Conservation (phyloP, 305 asterid species). For the Fraxinus dipetala region DNA sequence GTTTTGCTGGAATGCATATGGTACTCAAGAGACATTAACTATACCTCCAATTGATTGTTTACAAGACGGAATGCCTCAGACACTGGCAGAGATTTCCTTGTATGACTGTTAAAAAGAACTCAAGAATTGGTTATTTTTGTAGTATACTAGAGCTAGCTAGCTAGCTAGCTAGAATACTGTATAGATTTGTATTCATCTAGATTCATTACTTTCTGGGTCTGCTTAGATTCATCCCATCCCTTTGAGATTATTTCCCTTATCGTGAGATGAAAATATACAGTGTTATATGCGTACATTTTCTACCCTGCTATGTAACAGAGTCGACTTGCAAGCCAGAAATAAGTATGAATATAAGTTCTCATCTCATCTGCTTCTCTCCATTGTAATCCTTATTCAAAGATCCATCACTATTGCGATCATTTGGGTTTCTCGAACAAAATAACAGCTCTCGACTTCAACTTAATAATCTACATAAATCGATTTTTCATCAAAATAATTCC, state of each 20-base stretch:
- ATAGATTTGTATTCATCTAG: conserved; percentile 9
- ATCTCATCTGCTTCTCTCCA: not conserved
- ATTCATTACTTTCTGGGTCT: not conserved
- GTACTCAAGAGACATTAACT: conserved; percentile 73
- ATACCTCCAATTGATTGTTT: conserved; percentile 90
- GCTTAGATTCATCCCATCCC: conserved; percentile 50
- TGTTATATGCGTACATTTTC: conserved; percentile 1
- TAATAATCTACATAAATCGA: not conserved
- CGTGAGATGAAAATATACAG: conserved; percentile 46
- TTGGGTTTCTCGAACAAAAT: not conserved
- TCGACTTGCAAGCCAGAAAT: not conserved
- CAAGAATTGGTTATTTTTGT: not conserved
- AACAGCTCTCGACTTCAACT: not conserved
- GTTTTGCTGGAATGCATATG: conserved; percentile 95
- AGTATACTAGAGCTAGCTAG: not conserved
- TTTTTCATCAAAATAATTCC: not conserved
- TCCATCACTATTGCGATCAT: not conserved
- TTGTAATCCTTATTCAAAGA: not conserved
- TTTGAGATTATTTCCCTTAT: conserved; percentile 39
- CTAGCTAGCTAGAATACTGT: conserved; percentile 5
- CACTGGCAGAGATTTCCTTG: conserved; percentile 40
- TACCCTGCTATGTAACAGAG: not conserved
- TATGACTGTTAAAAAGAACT: conserved; percentile 38
- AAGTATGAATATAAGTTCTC: not conserved
- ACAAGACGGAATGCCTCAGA: conserved; percentile 65